Evolutionary conservation across 2,329 filamentous ascomycete species (phyloP).

Genomic region (Botrytis sinoallii): DNA sequence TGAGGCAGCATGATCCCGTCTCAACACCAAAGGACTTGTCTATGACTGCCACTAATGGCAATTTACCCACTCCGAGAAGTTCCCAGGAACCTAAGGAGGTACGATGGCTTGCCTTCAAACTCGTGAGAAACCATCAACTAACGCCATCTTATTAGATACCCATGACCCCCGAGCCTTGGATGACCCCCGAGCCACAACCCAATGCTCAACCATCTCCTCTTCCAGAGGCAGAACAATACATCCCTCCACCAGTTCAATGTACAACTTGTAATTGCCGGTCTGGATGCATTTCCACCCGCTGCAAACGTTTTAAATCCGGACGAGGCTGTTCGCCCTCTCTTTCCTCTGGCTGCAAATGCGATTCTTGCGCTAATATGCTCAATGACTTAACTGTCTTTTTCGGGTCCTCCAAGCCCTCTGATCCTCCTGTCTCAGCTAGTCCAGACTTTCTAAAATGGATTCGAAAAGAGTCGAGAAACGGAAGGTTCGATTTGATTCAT

Average conservation of each 20-base stretch:
- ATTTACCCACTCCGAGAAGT: not conserved
- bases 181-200: not conserved
- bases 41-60: not conserved
- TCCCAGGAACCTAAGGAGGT: not conserved
- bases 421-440: not conserved
- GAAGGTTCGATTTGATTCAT: slow-evolving; percentile 5
- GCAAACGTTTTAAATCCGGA: slow-evolving; percentile 7
- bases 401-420: not conserved
- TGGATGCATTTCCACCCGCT: not conserved
- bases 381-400: slow-evolving; percentile 7
- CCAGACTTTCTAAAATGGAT: slow-evolving; percentile 16
- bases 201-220: not conserved
- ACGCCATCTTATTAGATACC: not conserved
- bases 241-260: not conserved
- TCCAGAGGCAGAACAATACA: not conserved
- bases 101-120: not conserved
- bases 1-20: not conserved
- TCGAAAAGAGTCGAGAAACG: not conserved
- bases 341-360: slow-evolving; percentile 1
- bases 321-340: not conserved
- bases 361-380: slow-evolving; percentile 13
- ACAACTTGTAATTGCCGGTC: slow-evolving; percentile 9
- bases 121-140: no score
- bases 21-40: not conserved
- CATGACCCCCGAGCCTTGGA: not conserved